A percentile compares a stretch with the other conserved stretches of the same genome.
Evolutionary conservation across 2,329 filamentous ascomycete genomes (phyloP).

Genomic region (Moelleriella libera): DNA sequence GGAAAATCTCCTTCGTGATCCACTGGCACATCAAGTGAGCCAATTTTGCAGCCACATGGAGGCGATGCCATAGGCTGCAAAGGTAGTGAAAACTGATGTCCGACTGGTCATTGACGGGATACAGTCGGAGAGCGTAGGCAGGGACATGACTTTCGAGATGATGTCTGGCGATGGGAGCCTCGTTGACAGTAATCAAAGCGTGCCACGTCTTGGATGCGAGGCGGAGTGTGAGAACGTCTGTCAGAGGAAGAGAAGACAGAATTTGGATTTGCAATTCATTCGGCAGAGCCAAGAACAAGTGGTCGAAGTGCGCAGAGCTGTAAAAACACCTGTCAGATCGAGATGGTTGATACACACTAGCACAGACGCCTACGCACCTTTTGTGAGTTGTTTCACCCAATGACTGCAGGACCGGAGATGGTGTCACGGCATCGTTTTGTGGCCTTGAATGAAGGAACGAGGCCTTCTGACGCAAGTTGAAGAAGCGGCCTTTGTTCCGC

Average conservation of each 20-base stretch:
- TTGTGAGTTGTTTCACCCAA: constrained; percentile 15
- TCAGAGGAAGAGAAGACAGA: constrained; percentile 43
- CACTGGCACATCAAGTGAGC: constrained; percentile 48
- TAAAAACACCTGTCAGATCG: constrained; percentile 8
- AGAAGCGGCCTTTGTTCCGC: constrained; percentile 28
- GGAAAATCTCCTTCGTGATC: constrained; percentile 51
- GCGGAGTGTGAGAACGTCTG: constrained; percentile 45
- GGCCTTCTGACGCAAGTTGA: constrained; percentile 24
- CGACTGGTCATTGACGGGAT: constrained; percentile 33
- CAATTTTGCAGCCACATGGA: constrained; percentile 50
- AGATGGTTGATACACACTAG: not conserved
- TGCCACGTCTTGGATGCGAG: constrained; percentile 45
- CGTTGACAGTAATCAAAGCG: constrained; percentile 43
- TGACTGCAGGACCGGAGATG: constrained; percentile 3
- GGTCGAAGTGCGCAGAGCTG: constrained; percentile 32
- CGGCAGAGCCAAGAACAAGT: constrained; percentile 43
- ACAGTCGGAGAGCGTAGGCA: constrained; percentile 44
- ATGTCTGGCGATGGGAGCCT: constrained; percentile 45
- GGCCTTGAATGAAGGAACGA: constrained; percentile 20
- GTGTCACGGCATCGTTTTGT: constrained; percentile 7
- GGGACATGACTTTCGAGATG: constrained; percentile 47
- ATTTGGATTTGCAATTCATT: constrained; percentile 51
- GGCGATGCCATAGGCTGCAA: constrained; percentile 50
- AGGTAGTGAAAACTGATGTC: constrained; percentile 44
- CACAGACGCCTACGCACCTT: constrained; percentile 12